Base-by-base conservation (phyloP, 306 rosid species). In the Hippophae tibetana region DNA sequence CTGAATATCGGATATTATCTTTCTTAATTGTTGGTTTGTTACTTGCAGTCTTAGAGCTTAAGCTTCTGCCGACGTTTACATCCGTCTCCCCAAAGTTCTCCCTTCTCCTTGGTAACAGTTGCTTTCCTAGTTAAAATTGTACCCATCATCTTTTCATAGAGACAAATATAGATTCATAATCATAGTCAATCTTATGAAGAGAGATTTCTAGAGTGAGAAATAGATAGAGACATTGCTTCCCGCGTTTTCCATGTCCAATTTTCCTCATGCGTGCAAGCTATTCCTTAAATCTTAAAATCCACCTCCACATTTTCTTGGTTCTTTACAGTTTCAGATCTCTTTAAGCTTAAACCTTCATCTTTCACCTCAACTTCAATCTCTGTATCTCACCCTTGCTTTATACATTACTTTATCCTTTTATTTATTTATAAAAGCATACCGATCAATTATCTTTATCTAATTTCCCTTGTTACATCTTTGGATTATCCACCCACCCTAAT, bases 191-290 rank as follows among this genome's bases (percentile, higher is more conserved):
- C 23, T 18, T 18, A 18, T 18, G 62, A 61, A 56, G 23, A 41
- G 42, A 72, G 48, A 56, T 7, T 31, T 31, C 38, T 31, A 31
- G 38, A 31, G 57, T n/a, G 63, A 56, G 56, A 71, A 58, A 67
- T 58, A 47, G 43, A 13, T 51, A 68, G 31, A 50, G 1, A 70
- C 43, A 49, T 78, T 86, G 84, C 94, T 89, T 89, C 80, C 85
- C 69, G 73, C 95, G 66, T 78, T 84, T 73, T 78, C 81, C 76
- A 69, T 74, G 71, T 73, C 72, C 79, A 48, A 67, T 61, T 74
- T 57, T 58, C 61, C 73, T 82, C 68, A 84, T 82, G 85, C 95
- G 95, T 90, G 95, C 95, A 90, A 90, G 97, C 78, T 57, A 90
- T 80, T 76, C 79, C 76, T 62, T 72, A 52, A 65, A 63, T 61